These are phyloP conservation scores for Taiozyma sp. DNA, from an alignment of 1,139 yeast species.

Conservation along the genomic window DNA sequence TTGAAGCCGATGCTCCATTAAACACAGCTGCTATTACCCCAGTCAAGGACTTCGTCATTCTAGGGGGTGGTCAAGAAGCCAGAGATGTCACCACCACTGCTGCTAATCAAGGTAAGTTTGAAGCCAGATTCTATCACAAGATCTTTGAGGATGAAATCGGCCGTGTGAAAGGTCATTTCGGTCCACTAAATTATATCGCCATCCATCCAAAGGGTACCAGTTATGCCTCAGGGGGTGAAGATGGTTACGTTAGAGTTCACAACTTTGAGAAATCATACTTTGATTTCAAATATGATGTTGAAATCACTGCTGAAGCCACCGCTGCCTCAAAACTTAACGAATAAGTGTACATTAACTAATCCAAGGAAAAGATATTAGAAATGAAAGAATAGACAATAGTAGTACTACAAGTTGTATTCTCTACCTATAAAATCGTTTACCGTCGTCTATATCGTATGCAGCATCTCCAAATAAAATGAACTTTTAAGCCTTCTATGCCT, in stretches of 20 bases:
- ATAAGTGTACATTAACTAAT: neutral
- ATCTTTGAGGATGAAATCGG: conserved; percentile 95
- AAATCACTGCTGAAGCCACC: conserved; percentile 60
- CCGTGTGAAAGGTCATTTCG: conserved; percentile 97
- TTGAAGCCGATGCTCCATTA: conserved; percentile 87
- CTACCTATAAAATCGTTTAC: neutral
- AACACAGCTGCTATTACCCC: conserved; percentile 96
- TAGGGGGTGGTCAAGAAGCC: conserved; percentile 99
- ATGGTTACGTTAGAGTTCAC: conserved; percentile 94
- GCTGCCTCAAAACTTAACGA: conserved; percentile 5
- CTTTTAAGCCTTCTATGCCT: neutral
- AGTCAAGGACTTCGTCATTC: conserved; percentile 81
- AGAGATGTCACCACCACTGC: conserved; percentile 96
- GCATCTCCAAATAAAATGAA: neutral
- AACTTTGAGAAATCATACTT: conserved; percentile 88
- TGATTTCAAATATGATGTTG: conserved; percentile 91
- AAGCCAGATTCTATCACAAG: conserved; percentile 94
- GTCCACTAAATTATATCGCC: conserved; percentile 93
- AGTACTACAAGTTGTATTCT: neutral
- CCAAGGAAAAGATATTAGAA: neutral
- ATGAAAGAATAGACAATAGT: neutral
- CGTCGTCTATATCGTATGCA: neutral
- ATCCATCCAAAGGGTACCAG: conserved; percentile 94
- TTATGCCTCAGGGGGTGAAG: conserved; percentile 97
- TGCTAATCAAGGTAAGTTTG: conserved; percentile 93